Evolutionary conservation across 257 asterid genomes (phyloP), one percentile per base, ranked within the genome.

Genomic region (Jacaranda copaia): DNA sequence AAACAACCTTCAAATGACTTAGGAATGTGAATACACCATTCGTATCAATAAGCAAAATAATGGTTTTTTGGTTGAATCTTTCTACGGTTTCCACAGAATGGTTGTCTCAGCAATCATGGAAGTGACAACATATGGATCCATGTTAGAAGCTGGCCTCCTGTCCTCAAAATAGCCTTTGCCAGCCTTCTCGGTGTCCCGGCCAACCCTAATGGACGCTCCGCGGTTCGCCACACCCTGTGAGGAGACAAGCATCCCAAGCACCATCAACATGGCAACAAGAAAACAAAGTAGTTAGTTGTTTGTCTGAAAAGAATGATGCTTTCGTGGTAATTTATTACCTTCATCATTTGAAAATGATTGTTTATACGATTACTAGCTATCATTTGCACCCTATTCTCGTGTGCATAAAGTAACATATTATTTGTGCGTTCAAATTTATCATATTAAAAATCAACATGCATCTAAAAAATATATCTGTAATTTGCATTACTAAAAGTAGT

Each of bases 131-230:
- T 89, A 91, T 0, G 97, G 97, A 69, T 91, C 96, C 96, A 88
- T 87, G 74, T 89, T 91, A 1, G 97, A 91, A 3, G 97, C 93
- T 0, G 97, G 97, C 85, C 96, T 83, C 73, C 97, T 76, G 55
- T 91, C 96, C 80, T 91, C 97, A 3, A 91, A 89, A 19, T 91
- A 91, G 0, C 96, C 97, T 67, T 92, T 92, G 8, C 97, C 97
- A 1, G 48, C 88, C 80, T 84, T 79, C 89, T 92, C 97, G 2
- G 97, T 92, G 4, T 92, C 97, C 83, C 96, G 75, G 15, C 97
- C 97, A 3, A 92, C 94, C 74, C 97, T 76, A 42, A 92, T 86
- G 0, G 97, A 92, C 6, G 96, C 97, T 52, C 97, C 97, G 8
- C 96, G 91, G 40, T 92, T 90, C 4, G 97, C 97, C 76, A 92